Evolutionary conservation across 2,329 filamentous ascomycete genomes (phyloP).

Genomic region (Arthrobotrys megalospora): DNA sequence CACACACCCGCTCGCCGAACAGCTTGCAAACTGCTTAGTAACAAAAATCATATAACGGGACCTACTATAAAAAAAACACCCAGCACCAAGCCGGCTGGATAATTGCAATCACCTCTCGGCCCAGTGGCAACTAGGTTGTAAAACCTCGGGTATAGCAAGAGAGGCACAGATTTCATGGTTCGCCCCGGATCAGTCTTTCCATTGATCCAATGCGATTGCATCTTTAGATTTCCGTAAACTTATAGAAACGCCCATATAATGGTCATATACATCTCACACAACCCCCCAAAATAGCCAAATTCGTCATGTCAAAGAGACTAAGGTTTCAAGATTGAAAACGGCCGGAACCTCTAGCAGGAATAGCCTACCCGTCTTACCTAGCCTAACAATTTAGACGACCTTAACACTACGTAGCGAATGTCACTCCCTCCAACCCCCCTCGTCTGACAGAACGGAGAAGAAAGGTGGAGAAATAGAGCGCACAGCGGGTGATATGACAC

Average conservation of each 20-base stretch:
- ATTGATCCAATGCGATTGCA: slow-evolving; percentile 14
- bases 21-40: slow-evolving; percentile 11
- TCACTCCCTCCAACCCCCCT: slow-evolving; percentile 6
- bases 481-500: slow-evolving; percentile 24
- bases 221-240: slow-evolving; percentile 8
- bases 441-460: slow-evolving; percentile 23
- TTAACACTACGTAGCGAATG: slow-evolving; percentile 41
- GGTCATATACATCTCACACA: too few species aligned
- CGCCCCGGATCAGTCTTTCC: slow-evolving; percentile 11
- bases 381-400: slow-evolving; percentile 42
- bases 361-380: slow-evolving; percentile 39
- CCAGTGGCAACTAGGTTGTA: slow-evolving; percentile 16
- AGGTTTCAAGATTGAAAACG: slow-evolving; percentile 43
- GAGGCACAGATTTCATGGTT: neutral
- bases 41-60: neutral
- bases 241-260: slow-evolving; percentile 1
- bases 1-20: slow-evolving; percentile 1
- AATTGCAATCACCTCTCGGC: slow-evolving; percentile 23
- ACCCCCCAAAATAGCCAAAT: slow-evolving; percentile 18
- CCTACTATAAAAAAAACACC: neutral
- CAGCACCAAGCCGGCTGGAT: slow-evolving; percentile 13
- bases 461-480: slow-evolving; percentile 45
- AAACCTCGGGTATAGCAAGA: slow-evolving; percentile 6
- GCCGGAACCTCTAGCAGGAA: slow-evolving; percentile 25
- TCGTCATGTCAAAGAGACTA: slow-evolving; percentile 39